phyloP scores from a whole-genome alignment of 2,329 filamentous ascomycete species.

The Chaetomiaceae sp. region DNA sequence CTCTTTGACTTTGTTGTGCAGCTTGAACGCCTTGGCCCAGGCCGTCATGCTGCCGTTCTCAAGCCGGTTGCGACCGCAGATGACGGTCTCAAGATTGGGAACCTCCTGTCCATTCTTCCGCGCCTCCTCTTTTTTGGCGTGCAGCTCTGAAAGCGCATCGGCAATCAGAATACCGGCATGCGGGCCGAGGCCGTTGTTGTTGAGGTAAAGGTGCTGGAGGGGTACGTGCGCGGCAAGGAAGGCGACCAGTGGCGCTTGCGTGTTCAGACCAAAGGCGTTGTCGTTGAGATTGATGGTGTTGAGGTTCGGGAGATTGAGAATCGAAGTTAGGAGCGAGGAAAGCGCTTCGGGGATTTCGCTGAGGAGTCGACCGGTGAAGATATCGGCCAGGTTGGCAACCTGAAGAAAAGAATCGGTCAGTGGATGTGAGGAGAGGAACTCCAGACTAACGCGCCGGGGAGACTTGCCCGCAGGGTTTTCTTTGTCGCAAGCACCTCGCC shows the following conservation, averaged over 20 bases:
- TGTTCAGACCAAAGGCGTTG: constrained; percentile 96
- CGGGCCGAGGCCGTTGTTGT: constrained; percentile 96
- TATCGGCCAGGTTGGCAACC: constrained; percentile 89
- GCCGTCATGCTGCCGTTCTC: constrained; percentile 96
- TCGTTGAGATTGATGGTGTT: constrained; percentile 94
- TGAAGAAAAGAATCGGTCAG: constrained; percentile 29
- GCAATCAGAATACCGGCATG: constrained; percentile 86
- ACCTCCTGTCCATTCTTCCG: constrained; percentile 67
- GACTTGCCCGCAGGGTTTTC: constrained; percentile 66
- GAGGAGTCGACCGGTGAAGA: constrained; percentile 92
- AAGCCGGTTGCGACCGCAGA: constrained; percentile 91
- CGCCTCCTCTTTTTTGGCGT: constrained; percentile 76
- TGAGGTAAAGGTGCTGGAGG: constrained; percentile 89
- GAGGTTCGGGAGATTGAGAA: constrained; percentile 80
- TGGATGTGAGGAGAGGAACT: not conserved
- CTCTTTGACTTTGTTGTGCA: constrained; percentile 75
- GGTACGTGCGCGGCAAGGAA: constrained; percentile 87
- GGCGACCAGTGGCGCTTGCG: constrained; percentile 83
- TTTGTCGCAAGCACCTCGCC: constrained; percentile 81
- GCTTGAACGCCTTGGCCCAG: constrained; percentile 83
- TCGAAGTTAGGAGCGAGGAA: constrained; percentile 75
- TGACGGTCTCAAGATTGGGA: constrained; percentile 87
- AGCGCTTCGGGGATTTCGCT: constrained; percentile 91
- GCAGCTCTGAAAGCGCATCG: constrained; percentile 77
- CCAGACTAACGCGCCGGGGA: not conserved